Evolutionary conservation across 2,329 filamentous ascomycete species (phyloP).

Genomic region (Pseudocercospora fuligena): DNA sequence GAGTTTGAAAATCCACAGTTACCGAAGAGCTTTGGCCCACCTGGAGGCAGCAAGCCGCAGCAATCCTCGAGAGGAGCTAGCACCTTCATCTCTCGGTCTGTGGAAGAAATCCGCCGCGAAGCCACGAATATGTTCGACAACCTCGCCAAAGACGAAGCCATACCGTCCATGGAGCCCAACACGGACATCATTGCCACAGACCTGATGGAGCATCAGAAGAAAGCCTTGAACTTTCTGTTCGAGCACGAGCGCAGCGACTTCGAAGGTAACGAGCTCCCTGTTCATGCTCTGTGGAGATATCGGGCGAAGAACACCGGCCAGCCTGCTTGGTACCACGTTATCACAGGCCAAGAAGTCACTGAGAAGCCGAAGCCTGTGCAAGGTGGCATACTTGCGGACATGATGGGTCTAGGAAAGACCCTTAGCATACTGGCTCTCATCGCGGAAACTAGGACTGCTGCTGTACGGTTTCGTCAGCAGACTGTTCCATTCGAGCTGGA

Average conservation of each 20-base stretch:
- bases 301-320: constrained; percentile 62
- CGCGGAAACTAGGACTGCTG: constrained; percentile 66
- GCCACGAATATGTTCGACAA: constrained; percentile 88
- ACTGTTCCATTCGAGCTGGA: constrained; percentile 44
- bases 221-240: constrained; percentile 85
- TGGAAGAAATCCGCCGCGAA: constrained; percentile 84
- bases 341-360: constrained; percentile 68
- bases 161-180: constrained; percentile 74
- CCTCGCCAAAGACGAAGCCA: constrained; percentile 73
- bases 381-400: constrained; percentile 56
- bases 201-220: constrained; percentile 84
- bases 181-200: constrained; percentile 64
- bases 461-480: constrained; percentile 64
- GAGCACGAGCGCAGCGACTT: constrained; percentile 72
- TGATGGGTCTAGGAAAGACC: constrained; percentile 59
- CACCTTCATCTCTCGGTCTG: constrained; percentile 63
- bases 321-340: constrained; percentile 77
- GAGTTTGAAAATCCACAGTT: constrained; percentile 78
- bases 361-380: constrained; percentile 43
- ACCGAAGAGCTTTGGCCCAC: constrained; percentile 44
- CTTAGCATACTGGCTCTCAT: constrained; percentile 83
- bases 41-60: constrained; percentile 19
- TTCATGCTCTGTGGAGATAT: constrained; percentile 78
- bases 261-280: constrained; percentile 54
- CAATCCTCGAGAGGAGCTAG: constrained; percentile 9